phyloP scores from a whole-genome alignment of 2,329 filamentous ascomycete species.

The Epichloe typhina region DNA sequence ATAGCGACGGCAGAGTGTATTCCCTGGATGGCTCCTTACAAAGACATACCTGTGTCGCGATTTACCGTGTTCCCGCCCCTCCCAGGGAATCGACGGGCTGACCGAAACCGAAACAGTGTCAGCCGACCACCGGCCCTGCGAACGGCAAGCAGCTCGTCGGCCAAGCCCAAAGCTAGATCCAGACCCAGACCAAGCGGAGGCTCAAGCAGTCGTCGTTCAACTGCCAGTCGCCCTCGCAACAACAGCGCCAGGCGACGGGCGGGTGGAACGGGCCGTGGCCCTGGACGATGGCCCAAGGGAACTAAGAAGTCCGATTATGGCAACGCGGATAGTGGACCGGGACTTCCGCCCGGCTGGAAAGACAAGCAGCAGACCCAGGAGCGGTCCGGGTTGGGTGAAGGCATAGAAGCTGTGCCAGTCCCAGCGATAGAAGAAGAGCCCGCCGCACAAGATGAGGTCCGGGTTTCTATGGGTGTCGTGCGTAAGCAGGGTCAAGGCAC shows the following conservation, averaged over 20 bases:
- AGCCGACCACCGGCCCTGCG: conserved; percentile 25
- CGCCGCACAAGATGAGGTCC: conserved; percentile 20
- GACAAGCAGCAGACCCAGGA: conserved; percentile 17
- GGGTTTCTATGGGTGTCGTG: conserved; percentile 17
- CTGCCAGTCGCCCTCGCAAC: conserved; percentile 27
- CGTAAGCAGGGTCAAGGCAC: conserved; percentile 7
- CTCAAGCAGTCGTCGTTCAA: conserved; percentile 15
- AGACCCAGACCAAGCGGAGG: conserved; percentile 26
- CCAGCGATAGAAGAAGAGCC: conserved; percentile 12
- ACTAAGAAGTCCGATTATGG: conserved; percentile 57
- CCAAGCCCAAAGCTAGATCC: conserved; percentile 26
- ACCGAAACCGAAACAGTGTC: conserved; percentile 30
- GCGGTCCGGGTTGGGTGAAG: conserved; percentile 8
- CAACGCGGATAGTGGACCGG: conserved; percentile 51
- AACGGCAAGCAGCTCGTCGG: conserved; percentile 21
- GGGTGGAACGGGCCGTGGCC: conserved; percentile 50
- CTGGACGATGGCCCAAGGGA: conserved; percentile 53
- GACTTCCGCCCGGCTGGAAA: conserved; percentile 45
- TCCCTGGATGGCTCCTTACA: conserved; percentile 35
- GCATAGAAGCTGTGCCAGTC: conserved; percentile 5
- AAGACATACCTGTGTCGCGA: conserved; percentile 51
- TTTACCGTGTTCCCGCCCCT: conserved; percentile 70
- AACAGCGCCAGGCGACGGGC: conserved; percentile 36
- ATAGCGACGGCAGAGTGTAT: conserved; percentile 12
- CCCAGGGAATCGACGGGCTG: conserved; percentile 32